These are phyloP conservation scores for Schizothecium vesticola DNA, from an alignment of 495 filamentous ascomycete genomes.

Conservation along the genomic window DNA sequence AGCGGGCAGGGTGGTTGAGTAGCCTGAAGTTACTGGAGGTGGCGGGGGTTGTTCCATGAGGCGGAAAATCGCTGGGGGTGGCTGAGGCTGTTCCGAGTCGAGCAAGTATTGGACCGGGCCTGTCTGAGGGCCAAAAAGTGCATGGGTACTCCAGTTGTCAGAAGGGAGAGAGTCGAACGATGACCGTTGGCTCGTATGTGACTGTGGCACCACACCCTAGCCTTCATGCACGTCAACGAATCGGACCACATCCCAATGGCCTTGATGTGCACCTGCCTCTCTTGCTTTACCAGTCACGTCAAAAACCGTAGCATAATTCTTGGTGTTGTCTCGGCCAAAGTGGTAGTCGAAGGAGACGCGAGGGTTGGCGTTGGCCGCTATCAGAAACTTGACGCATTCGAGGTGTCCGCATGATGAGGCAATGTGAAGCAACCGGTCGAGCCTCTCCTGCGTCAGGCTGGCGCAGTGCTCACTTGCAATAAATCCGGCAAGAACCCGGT, in stretches of 20 bases:
- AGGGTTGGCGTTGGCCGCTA: not conserved
- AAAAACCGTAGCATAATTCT: not conserved
- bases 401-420: not conserved
- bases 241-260: not conserved
- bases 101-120: too few species aligned
- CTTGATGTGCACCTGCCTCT: not conserved
- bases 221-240: not conserved
- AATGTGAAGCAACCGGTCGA: constrained; percentile 1
- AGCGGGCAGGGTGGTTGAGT: not conserved
- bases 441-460: not conserved
- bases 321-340: not conserved
- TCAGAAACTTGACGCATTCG: not conserved
- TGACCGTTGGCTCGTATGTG: too few species aligned
- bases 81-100: too few species aligned
- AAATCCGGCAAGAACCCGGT: not conserved
- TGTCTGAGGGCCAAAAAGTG: too few species aligned
- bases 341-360: not conserved
- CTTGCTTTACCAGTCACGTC: not conserved
- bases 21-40: not conserved
- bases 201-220: too few species aligned
- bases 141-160: too few species aligned
- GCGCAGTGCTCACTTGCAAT: not conserved
- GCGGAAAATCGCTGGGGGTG: too few species aligned
- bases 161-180: too few species aligned
- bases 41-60: too few species aligned